Evolutionary conservation across 116 monocot species (phyloP).

Genomic region (Cymodocea nodosa): DNA sequence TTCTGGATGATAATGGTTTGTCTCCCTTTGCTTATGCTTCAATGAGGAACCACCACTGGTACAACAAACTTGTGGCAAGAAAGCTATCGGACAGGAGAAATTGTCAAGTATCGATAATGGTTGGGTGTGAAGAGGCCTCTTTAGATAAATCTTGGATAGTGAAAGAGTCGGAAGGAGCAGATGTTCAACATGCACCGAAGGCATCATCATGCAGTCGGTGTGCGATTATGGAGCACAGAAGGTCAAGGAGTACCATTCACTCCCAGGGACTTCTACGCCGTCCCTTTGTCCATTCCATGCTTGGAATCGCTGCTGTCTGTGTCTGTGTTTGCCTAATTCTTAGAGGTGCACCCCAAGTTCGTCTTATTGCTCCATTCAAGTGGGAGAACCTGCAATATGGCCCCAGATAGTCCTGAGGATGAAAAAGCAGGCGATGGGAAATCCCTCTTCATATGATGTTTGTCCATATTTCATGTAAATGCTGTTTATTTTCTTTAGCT

Average conservation of each 20-base stretch:
- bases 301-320: conserved; percentile 93
- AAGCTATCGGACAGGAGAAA: conserved; percentile 49
- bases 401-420: conserved; percentile 8
- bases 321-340: conserved; percentile 91
- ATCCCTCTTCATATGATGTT: not conserved
- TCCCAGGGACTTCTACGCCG: conserved; percentile 36
- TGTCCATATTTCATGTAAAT: conserved; percentile 1
- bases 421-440: not conserved
- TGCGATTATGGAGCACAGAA: conserved; percentile 18
- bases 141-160: conserved; percentile 23
- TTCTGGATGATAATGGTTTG: conserved; percentile 44
- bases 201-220: conserved; percentile 36
- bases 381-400: conserved; percentile 87
- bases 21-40: conserved; percentile 59
- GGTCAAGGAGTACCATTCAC: conserved; percentile 7
- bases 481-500: not conserved
- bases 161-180: conserved; percentile 1
- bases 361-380: conserved; percentile 47
- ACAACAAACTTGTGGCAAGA: conserved; percentile 54
- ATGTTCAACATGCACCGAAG: not conserved
- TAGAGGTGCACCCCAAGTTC: conserved; percentile 48
- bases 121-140: conserved; percentile 20
- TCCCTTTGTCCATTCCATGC: conserved; percentile 66
- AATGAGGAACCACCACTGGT: conserved; percentile 50
- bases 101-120: conserved; percentile 46